Evolutionary conservation across 2,329 filamentous ascomycete species (phyloP).

Genomic region (Fusarium mundagurra): DNA sequence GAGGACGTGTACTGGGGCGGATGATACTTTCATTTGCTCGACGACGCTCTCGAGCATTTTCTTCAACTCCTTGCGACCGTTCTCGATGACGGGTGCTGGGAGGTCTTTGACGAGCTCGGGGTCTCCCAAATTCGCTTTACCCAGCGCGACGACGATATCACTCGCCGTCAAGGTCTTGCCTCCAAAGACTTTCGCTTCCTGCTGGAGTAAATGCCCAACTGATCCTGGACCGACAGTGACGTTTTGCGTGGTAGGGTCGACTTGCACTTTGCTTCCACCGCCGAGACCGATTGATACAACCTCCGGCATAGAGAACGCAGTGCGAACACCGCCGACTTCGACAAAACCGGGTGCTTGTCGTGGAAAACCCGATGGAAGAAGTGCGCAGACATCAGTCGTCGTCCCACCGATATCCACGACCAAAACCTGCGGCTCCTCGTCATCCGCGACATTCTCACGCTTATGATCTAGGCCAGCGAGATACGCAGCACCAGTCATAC

Average conservation of each 20-base stretch:
- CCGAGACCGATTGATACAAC: slow-evolving; percentile 66
- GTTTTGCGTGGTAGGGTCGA: slow-evolving; percentile 25
- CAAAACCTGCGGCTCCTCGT: slow-evolving; percentile 49
- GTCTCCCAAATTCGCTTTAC: slow-evolving; percentile 47
- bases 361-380: slow-evolving; percentile 68
- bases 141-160: slow-evolving; percentile 58
- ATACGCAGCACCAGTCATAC: slow-evolving; percentile 63
- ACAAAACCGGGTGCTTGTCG: slow-evolving; percentile 68
- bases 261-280: slow-evolving; percentile 56
- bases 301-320: slow-evolving; percentile 67
- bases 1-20: slow-evolving; percentile 61
- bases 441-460: background rate
- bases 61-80: slow-evolving; percentile 51
- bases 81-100: slow-evolving; percentile 28
- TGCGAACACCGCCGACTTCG: slow-evolving; percentile 66
- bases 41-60: slow-evolving; percentile 61
- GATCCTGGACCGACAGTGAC: slow-evolving; percentile 65
- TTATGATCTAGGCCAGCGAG: slow-evolving; percentile 57
- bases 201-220: slow-evolving; percentile 61
- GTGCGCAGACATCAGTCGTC: slow-evolving; percentile 67
- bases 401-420: slow-evolving; percentile 71
- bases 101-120: slow-evolving; percentile 42
- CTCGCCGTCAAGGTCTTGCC: slow-evolving; percentile 63
- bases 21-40: slow-evolving; percentile 66
- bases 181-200: slow-evolving; percentile 62